These are phyloP conservation scores for Tremella yokohamensis DNA, from an alignment of 768 basidiomycete species.

Conservation along the genomic window DNA sequence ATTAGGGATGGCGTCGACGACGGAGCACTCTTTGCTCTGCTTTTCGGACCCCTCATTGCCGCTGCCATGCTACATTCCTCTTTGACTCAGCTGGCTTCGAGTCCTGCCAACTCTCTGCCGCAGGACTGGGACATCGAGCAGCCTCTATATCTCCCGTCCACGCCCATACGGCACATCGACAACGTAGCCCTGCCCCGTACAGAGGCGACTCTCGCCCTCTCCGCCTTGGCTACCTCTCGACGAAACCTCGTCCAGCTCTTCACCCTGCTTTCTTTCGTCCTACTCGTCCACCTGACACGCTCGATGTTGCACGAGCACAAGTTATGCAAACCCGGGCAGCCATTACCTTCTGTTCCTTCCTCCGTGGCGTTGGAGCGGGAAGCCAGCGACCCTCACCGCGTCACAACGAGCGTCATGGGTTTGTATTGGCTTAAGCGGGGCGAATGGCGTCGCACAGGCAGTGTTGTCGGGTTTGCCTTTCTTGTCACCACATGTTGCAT, in stretches of 20 bases:
- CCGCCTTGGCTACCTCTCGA: conserved; percentile 60
- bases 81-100: conserved; percentile 48
- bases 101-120: conserved; percentile 54
- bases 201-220: conserved; percentile 38
- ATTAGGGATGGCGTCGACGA: conserved; percentile 77
- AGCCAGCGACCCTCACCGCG: conserved; percentile 17
- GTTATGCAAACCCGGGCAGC: conserved; percentile 21
- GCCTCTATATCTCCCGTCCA: conserved; percentile 59
- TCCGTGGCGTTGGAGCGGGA: conserved; percentile 22
- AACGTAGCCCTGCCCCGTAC: conserved; percentile 54
- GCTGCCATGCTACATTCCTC: conserved; percentile 62
- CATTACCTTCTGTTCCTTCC: background rate
- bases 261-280: conserved; percentile 72
- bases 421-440: conserved; percentile 42
- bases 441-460: conserved; percentile 42
- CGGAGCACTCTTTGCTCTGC: conserved; percentile 74
- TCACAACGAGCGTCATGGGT: conserved; percentile 1
- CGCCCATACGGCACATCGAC: conserved; percentile 51
- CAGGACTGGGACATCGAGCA: conserved; percentile 73
- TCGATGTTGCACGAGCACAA: conserved; percentile 69
- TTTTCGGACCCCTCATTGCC: conserved; percentile 78
- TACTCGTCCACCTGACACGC: conserved; percentile 72
- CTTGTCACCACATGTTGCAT: conserved; percentile 44
- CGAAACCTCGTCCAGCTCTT: conserved; percentile 73
- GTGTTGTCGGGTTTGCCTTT: conserved; percentile 47